phyloP scores from a whole-genome alignment of 2,329 filamentous ascomycete genomes.

The Didymella sp. region DNA sequence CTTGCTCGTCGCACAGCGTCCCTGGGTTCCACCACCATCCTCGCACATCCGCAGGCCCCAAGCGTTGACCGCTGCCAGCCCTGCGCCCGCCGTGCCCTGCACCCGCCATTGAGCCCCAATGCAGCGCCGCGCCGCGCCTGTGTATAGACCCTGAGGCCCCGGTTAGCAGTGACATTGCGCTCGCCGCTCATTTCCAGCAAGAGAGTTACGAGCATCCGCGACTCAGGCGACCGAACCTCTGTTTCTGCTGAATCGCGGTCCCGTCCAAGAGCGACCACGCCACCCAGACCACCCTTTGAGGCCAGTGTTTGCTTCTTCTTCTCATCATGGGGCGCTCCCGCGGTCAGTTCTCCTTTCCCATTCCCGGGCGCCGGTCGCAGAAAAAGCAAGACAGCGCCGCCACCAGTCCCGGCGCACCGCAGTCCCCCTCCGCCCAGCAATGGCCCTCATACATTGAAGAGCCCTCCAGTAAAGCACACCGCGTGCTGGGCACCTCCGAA shows the following conservation, averaged over 20 bases:
- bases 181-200: not conserved
- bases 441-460: conserved; percentile 36
- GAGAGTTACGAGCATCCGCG: conserved; percentile 18
- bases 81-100: conserved; percentile 6
- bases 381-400: conserved; percentile 26
- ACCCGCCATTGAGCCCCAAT: conserved; percentile 23
- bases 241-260: conserved; percentile 38
- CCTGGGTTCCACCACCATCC: not conserved
- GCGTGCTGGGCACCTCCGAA: conserved; percentile 47
- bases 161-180: not conserved
- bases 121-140: conserved; percentile 9
- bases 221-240: conserved; percentile 32
- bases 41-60: conserved; percentile 27
- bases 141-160: conserved; percentile 12
- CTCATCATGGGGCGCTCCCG: conserved; percentile 36
- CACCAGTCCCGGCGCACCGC: conserved; percentile 29
- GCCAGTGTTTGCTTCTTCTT: conserved; percentile 18
- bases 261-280: conserved; percentile 31
- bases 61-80: conserved; percentile 14
- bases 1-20: conserved; percentile 13
- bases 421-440: conserved; percentile 28
- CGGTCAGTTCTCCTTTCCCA: conserved; percentile 48
- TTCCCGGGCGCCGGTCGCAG: conserved; percentile 42
- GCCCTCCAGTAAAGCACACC: conserved; percentile 46
- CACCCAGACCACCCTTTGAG: conserved; percentile 22